These are phyloP conservation scores for Pogostemon cablin DNA, from an alignment of 257 asterid species.

Conservation along the genomic window DNA sequence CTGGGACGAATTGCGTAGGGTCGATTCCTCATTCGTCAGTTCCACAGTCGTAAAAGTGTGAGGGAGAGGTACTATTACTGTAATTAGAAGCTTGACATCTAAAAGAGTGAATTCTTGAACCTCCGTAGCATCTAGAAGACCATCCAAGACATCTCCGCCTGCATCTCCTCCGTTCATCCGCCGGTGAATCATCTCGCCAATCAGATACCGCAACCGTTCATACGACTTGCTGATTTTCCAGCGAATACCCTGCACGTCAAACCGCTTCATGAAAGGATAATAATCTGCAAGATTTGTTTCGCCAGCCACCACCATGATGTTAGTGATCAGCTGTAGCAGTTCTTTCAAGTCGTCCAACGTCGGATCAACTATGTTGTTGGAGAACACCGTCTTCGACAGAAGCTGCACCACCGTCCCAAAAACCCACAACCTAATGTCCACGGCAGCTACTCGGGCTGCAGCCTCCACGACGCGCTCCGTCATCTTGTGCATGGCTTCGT, in stretches of 20 bases:
- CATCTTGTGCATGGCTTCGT: slow-evolving; percentile 29
- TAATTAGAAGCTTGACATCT: slow-evolving; percentile 3
- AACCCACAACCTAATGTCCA: background rate
- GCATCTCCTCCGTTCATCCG: background rate
- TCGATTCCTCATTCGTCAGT: too few species aligned
- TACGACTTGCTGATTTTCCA: background rate
- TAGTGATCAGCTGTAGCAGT: background rate
- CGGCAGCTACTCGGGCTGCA: background rate
- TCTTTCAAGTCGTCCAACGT: background rate
- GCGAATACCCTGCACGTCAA: slow-evolving; percentile 20
- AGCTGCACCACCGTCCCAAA: background rate
- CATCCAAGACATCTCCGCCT: background rate
- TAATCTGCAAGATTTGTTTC: background rate
- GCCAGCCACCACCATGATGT: background rate
- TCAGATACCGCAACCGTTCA: slow-evolving; percentile 1
- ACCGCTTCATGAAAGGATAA: slow-evolving; percentile 15
- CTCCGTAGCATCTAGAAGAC: background rate
- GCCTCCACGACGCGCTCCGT: background rate
- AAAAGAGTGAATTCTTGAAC: background rate
- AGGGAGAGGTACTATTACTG: background rate
- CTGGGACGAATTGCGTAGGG: slow-evolving; percentile 26
- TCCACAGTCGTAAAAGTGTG: background rate
- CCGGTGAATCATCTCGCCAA: background rate
- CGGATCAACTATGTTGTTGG: background rate
- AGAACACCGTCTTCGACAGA: background rate